Base-by-base conservation (phyloP, 2,329 filamentous ascomycete species). In the Ceratocystis diversiconidia region DNA sequence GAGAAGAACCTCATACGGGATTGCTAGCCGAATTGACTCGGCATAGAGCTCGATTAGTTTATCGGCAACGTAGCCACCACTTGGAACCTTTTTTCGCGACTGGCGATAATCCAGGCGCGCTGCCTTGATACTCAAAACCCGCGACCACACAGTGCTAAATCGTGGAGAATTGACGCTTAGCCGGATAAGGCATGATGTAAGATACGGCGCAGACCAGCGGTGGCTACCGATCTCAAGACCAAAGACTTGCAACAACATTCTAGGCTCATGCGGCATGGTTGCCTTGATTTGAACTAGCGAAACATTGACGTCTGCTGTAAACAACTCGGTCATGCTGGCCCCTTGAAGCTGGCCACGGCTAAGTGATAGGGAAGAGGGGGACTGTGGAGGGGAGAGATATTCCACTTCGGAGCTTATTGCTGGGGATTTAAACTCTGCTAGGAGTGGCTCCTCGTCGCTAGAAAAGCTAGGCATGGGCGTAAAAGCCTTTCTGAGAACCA, bases 1-100 rank as follows among this genome's bases (percentile, higher is more conserved):
- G 71, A 97, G 82, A 28, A 95, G 85, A 70, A 99, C 83, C 71
- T 96, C 91, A 75, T 97, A 91, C 1, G 95, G 94, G 10, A 99
- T 86, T 5, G 87, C 90, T 57, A 97, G 74, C 12, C 94, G 86
- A 68, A 96, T 88, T 8, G 92, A 91, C 70, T 97, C 94, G 0
- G 88, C 84, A 50, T 84, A 85, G 7, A 96, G 75, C 73, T 99
- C 94, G 65, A 96, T 84, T 63, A 92, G 88, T 69, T 85, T 90
- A 68, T 96, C 90, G 32, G 91, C 85, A 0, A 85, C 78, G 57
- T 85, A 75, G 1, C 75, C 81, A 0, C 83, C 82, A 10, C 73
- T 74, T 0, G 82, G 78, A 15, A 83, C 79, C 73, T 90, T 92
- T 65, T 84, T 83, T 68, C 85, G 86, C 32, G 85, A 85, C 71